Percentiles rank a stretch among this genome's conserved stretches.
phyloP scores from a whole-genome alignment of 805 yeast genomes.

The Candida odintsovae region DNA sequence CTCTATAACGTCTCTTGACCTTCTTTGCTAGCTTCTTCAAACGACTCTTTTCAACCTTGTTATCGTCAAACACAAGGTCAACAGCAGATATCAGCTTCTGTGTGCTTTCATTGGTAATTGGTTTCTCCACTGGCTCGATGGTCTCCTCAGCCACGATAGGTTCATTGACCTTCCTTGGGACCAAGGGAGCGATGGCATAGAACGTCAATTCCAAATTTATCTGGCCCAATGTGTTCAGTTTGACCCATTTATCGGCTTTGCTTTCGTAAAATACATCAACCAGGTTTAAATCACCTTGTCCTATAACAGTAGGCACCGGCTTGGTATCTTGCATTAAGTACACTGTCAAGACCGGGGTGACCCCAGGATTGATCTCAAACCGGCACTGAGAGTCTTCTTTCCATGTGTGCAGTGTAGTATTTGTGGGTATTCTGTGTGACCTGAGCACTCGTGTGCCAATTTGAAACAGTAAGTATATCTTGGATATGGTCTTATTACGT shows the following conservation, averaged over 20 bases:
- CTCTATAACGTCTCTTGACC: slow-evolving; percentile 19
- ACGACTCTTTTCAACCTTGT: slow-evolving; percentile 14
- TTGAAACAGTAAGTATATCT: slow-evolving; percentile 18
- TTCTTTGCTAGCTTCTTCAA: slow-evolving; percentile 13
- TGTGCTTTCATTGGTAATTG: neutral
- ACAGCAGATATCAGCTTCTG: slow-evolving; percentile 15
- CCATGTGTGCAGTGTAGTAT: slow-evolving; percentile 10
- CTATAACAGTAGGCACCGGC: slow-evolving; percentile 12
- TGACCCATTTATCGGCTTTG: slow-evolving; percentile 11
- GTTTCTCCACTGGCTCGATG: neutral
- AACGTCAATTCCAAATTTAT: slow-evolving; percentile 21
- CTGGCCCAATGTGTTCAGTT: slow-evolving; percentile 10
- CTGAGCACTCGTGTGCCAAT: slow-evolving; percentile 15
- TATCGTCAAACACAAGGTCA: slow-evolving; percentile 20
- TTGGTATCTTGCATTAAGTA: slow-evolving; percentile 15
- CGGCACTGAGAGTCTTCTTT: slow-evolving; percentile 20
- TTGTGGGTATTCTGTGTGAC: slow-evolving; percentile 4
- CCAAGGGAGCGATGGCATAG: slow-evolving; percentile 18
- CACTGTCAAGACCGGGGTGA: slow-evolving; percentile 9
- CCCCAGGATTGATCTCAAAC: slow-evolving; percentile 17
- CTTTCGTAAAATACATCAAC: slow-evolving; percentile 12
- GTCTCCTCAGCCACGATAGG: neutral
- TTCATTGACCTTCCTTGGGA: slow-evolving; percentile 11
- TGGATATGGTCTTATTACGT: neutral
- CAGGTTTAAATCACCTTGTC: slow-evolving; percentile 12